Percentiles rank a stretch among this genome's conserved stretches.
Conservation (phyloP, 2,329 filamentous ascomycete genomes). For the Sphaerulina musiva region DNA sequence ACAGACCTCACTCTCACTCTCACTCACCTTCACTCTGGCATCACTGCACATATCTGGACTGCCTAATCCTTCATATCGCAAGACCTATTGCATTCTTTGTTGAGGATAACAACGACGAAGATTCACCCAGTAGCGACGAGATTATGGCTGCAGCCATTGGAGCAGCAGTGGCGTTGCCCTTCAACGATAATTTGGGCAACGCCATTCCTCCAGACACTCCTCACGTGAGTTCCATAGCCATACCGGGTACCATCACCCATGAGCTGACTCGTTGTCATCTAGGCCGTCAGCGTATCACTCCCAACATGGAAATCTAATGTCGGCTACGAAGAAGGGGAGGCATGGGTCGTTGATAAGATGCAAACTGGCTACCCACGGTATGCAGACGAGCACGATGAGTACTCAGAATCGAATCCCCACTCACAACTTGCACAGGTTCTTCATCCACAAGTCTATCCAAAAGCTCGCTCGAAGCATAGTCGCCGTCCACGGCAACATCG, state of each 20-base stretch:
- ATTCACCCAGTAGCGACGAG: too few species aligned
- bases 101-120: too few species aligned
- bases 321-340: conserved; percentile 86
- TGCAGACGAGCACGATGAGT: conserved; percentile 14
- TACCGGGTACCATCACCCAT: background rate
- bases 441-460: conserved; percentile 77
- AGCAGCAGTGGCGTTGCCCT: conserved; percentile 24
- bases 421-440: conserved; percentile 57
- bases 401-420: background rate
- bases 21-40: too few species aligned
- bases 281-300: conserved; percentile 94
- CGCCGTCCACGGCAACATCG: conserved; percentile 54
- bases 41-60: background rate
- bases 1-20: too few species aligned
- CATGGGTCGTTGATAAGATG: conserved; percentile 81
- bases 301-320: conserved; percentile 89
- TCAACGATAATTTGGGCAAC: conserved; percentile 49
- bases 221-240: conserved; percentile 52
- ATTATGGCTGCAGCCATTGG: conserved; percentile 11
- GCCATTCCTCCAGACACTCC: conserved; percentile 71
- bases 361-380: conserved; percentile 83
- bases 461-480: conserved; percentile 65
- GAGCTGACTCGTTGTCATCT: conserved; percentile 10
- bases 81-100: too few species aligned
- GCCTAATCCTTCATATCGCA: background rate